Evolutionary conservation across 768 basidiomycete genomes (phyloP), one percentile per base, ranked within the genome.

Genomic region (Hygrophorus russula): DNA sequence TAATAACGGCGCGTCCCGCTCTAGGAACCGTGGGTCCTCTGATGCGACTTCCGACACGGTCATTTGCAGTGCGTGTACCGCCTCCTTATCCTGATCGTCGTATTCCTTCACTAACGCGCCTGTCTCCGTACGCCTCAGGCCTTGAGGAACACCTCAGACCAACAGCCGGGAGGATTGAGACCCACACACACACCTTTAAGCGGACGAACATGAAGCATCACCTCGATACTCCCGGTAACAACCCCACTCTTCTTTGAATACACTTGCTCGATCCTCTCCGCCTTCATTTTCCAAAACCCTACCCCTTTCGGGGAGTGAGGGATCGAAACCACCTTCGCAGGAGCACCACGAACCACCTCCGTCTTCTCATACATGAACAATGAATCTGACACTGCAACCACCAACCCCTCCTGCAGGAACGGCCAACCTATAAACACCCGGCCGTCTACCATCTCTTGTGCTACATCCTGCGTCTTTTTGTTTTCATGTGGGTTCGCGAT

Each of bases 51-150:
- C 71, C 0, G 76, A 67, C 12, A 98, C 73, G 18, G 79, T 75
- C 70, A 96, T 78, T 62, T 99, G 96, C 2, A 89, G 72, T 2
- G 91, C 89, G 45, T 84, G 81, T 48, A 92, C 89, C 11, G 72
- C 68, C 60, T 94, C 90, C 53, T 86, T 90, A 13, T 90, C 80
- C 0, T 66, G 58, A 0, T 66, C 80, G 52, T 96, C 92, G 56
- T 94, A 97, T 53, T 98, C 93, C 61, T 98, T 99, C 43, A 96
- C 78, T 47, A 98, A 74, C 3, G 94, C 87, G 6, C 96, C 96
- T 4, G 74, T 73, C 48, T 96, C 91, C 24, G 92, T 59, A 10
- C 89, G 80, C 57, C 84, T 92, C 54, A 99, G 62, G n/a, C 94
- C 92, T 92, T 32, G 39, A 14, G 46, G 30, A 38, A 13, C 27